Percentiles rank a stretch among this genome's conserved stretches.
These are phyloP conservation scores for Chrysophaeum taylorii DNA, from an alignment of 352 stramenopile species.

Conservation along the genomic window DNA sequence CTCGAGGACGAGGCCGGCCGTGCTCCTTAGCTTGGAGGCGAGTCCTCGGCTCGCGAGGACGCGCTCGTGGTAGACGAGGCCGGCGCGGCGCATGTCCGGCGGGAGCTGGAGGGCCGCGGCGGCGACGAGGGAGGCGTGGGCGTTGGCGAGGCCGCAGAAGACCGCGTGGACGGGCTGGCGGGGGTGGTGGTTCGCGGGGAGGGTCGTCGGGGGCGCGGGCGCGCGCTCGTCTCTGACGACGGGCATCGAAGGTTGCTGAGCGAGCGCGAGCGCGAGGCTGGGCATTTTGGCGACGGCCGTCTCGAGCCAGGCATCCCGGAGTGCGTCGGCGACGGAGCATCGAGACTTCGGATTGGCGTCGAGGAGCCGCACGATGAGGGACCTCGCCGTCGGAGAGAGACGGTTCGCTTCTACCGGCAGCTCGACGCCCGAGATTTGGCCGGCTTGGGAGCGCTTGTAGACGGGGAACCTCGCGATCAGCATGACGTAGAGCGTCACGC, in stretches of 20 bases:
- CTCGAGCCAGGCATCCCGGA: slow-evolving; percentile 20
- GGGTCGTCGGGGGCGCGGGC: neutral
- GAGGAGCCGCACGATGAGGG: slow-evolving; percentile 18
- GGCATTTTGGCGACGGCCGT: slow-evolving; percentile 2
- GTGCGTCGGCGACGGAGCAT: slow-evolving; percentile 11
- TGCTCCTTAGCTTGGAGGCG: neutral
- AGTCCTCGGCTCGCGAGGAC: neutral
- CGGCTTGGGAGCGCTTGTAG: slow-evolving; percentile 14
- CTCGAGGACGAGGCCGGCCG: slow-evolving; percentile 3
- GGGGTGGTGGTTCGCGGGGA: neutral
- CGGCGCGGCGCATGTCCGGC: neutral
- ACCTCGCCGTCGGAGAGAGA: slow-evolving; percentile 14
- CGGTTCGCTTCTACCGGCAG: neutral
- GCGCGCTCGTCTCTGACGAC: too few species aligned
- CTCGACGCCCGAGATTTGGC: slow-evolving; percentile 19
- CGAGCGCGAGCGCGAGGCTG: neutral
- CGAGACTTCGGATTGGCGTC: slow-evolving; percentile 11
- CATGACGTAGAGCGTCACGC: slow-evolving; percentile 28
- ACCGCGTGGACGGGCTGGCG: neutral
- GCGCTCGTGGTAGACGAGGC: slow-evolving; percentile 13
- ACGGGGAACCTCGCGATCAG: slow-evolving; percentile 24
- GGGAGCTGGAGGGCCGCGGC: neutral
- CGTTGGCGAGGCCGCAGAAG: neutral
- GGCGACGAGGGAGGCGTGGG: neutral
- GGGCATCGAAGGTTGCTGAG: too few species aligned